Evolutionary conservation across 108 stramenopile species (phyloP), one percentile per base, ranked within the genome.

Genomic region (Cyclotella kingstonii): DNA sequence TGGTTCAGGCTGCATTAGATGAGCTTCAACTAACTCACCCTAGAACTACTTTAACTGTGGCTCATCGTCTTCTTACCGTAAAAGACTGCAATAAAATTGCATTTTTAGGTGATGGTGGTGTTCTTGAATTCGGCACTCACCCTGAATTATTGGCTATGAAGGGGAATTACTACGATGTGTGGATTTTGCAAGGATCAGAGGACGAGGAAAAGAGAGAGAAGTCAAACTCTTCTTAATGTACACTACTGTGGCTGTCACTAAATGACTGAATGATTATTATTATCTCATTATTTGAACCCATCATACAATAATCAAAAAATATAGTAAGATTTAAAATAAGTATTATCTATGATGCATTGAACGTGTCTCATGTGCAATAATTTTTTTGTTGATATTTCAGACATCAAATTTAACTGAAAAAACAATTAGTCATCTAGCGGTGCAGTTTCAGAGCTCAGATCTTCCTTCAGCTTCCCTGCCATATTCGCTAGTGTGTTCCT

Each of bases 101-200:
- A 17, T 85, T 94, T 25, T 47, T 94, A 26, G 69, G 65, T 27
- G 60, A 84, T 55, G 86, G 84, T 35, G 68, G 67, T 34, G 71
- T 91, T 3, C 55, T 65, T 28, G 90, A 94, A 70, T 25, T 72
- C 27, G 90, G 93, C 14, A 79, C 68, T 2, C 93, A 91, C 77
- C 54, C 64, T 2, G 86, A 90, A 39, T 78, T 91, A 21, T 29
- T 91, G 51, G 58, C 41, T 17, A 19, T 46, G 40, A 60, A 66
- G 22, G 86, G 83, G 25, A 34, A 70, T 42, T 91, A 91, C 68
- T 42, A 68, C 30, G 48, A 56, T 28, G 28, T 76, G 38, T 76
- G 74, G 68, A 48, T 60, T 31, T 64, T 70, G 74, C 74, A 76
- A 54, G 64, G 64, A 36, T 61, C 68, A n/a, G 62, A 51, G 0